Evolutionary conservation across 352 stramenopile species (phyloP), one percentile per base, ranked within the genome.

Genomic region (Phytophthora idaei): DNA sequence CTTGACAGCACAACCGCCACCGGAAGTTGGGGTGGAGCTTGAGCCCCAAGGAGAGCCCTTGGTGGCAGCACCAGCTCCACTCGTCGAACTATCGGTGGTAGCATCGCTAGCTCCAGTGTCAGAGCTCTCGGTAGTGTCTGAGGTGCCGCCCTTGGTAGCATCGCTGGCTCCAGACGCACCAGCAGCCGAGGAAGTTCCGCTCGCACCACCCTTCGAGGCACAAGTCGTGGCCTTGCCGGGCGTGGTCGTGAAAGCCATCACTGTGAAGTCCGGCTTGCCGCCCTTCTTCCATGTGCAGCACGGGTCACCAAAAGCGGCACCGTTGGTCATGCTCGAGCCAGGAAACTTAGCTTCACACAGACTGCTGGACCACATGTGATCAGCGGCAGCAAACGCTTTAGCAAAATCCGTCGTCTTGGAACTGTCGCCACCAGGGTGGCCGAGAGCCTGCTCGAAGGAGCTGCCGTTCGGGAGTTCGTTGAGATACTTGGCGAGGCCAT

Each of bases 401-500:
- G 66, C 78, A 11, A 83, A 87, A n/a, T 70, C 64, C 32, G 72
- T 77, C 42, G 69, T 73, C 39, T 70, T 54, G 14, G 44, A 66
- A 31, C 54, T 67, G 39, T 78, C 72, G 5, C 9, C 47, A 31
- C 60, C 57, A 15, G 59, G 66, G 57, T 88, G 79, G 28, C 77
- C 79, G 7, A 88, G 62, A 31, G 45, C 1, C 56, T 81, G 72
- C 12, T 57, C 29, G 65, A 84, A 80, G 2, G 31, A 44, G 6
- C 56, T 66, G 29, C 76, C 74, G 67, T 87, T 87, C 49, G 78
- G 78, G 31, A 85, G 47, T 37, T 80, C 64, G 25, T 50, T 42
- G 15, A 77, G 46, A 57, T 79, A 87, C 57, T 62, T 72, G 52
- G 68, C 57, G 36, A 69, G 62, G 15, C 39, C 63, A 10, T 46